phyloP scores from a whole-genome alignment of 2,329 filamentous ascomycete species.

The Coccinonectria pachysandricola region DNA sequence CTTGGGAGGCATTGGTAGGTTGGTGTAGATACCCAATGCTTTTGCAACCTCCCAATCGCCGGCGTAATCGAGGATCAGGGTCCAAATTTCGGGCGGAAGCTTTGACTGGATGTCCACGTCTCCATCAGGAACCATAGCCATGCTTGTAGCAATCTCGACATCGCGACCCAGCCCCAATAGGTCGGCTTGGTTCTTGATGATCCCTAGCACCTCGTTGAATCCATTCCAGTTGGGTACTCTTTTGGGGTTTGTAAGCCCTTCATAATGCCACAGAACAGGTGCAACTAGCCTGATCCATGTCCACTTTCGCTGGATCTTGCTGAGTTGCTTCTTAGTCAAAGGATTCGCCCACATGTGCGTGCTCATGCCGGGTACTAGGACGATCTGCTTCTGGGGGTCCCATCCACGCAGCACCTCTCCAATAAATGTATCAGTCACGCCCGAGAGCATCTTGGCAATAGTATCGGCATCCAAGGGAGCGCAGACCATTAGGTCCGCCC shows the following conservation, averaged over 20 bases:
- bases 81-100: slow-evolving; percentile 82
- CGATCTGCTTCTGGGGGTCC: slow-evolving; percentile 75
- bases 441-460: slow-evolving; percentile 78
- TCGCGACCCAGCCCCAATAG: slow-evolving; percentile 64
- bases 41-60: slow-evolving; percentile 87
- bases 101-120: slow-evolving; percentile 28
- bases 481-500: slow-evolving; percentile 79
- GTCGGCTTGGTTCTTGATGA: slow-evolving; percentile 68
- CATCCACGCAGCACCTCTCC: slow-evolving; percentile 75
- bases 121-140: slow-evolving; percentile 24
- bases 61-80: slow-evolving; percentile 72
- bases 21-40: slow-evolving; percentile 71
- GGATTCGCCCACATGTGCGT: slow-evolving; percentile 84
- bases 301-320: slow-evolving; percentile 75
- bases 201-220: slow-evolving; percentile 61
- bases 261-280: slow-evolving; percentile 75
- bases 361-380: slow-evolving; percentile 84
- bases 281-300: slow-evolving; percentile 75
- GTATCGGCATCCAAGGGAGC: slow-evolving; percentile 78
- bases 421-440: slow-evolving; percentile 70
- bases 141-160: slow-evolving; percentile 43
- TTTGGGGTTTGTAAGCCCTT: slow-evolving; percentile 39
- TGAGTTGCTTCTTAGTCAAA: slow-evolving; percentile 77
- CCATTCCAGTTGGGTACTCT: slow-evolving; percentile 50
- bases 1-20: slow-evolving; percentile 57